phyloP scores from a whole-genome alignment of 441 rosid species.

The Eugenia klotzschiana region DNA sequence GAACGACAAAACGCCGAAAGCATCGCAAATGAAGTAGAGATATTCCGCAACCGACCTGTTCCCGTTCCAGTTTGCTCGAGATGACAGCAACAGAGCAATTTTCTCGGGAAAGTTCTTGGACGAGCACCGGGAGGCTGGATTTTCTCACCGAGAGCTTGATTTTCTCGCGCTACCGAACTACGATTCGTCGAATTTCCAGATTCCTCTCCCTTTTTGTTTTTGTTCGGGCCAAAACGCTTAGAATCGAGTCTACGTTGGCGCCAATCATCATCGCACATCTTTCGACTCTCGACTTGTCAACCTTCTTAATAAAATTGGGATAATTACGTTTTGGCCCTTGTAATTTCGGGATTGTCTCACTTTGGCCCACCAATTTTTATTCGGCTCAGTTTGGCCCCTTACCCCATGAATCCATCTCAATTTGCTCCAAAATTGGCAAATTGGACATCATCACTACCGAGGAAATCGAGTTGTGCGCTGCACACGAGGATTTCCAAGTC shows the following conservation, averaged over 20 bases:
- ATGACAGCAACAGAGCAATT: background rate
- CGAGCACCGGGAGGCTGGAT: background rate
- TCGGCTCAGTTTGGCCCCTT: background rate
- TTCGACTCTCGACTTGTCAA: background rate
- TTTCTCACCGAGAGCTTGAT: background rate
- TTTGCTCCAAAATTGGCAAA: background rate
- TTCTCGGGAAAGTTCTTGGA: background rate
- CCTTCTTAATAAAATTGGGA: background rate
- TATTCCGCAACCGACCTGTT: background rate
- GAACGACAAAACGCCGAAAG: background rate
- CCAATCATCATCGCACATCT: background rate
- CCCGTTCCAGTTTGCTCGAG: background rate
- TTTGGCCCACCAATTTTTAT: background rate
- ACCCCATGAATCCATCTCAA: background rate
- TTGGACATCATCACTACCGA: background rate
- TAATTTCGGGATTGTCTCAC: background rate
- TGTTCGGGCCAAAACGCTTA: background rate
- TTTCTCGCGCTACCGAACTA: background rate
- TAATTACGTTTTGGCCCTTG: background rate
- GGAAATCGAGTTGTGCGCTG: background rate
- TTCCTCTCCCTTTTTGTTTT: rapidly evolving
- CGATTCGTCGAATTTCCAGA: background rate
- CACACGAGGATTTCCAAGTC: background rate
- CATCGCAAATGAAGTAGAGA: background rate
- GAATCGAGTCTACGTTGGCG: background rate